These are phyloP conservation scores for Rhododendron williamsianum DNA, from an alignment of 148 eudicot genomes.

Conservation along the genomic window DNA sequence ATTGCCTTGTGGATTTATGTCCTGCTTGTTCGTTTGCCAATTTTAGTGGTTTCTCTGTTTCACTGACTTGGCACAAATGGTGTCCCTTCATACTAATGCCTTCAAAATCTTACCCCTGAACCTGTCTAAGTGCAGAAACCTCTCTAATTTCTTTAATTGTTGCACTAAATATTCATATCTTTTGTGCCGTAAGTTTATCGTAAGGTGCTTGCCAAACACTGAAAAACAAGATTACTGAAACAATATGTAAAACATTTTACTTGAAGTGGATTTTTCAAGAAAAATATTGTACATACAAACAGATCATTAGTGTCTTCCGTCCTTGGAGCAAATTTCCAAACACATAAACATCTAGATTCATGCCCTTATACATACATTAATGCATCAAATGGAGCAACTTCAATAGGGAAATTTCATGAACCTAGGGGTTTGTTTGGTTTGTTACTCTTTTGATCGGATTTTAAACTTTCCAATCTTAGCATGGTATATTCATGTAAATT, in stretches of 20 bases:
- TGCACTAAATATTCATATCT: not conserved
- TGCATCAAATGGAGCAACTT: not conserved
- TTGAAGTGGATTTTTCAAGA: not conserved
- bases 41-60: not conserved
- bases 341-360: not conserved
- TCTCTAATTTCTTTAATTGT: not conserved
- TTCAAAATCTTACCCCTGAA: not conserved
- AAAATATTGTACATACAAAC: not conserved
- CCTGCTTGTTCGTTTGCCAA: not conserved
- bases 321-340: not conserved
- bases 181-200: not conserved
- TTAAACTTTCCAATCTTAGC: not conserved
- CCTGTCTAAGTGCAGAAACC: not conserved
- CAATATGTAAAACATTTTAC: not conserved
- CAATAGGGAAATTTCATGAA: not conserved
- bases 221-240: not conserved
- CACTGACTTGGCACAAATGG: not conserved
- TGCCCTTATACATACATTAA: not conserved
- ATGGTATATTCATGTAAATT: not conserved
- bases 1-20: not conserved
- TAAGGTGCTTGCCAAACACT: not conserved
- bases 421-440: not conserved
- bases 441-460: not conserved
- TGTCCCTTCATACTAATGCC: not conserved
- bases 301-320: not conserved